Percentiles rank a stretch among this genome's conserved stretches.
Evolutionary conservation across 148 eudicot genomes (phyloP).

Genomic region (Cornus florida): DNA sequence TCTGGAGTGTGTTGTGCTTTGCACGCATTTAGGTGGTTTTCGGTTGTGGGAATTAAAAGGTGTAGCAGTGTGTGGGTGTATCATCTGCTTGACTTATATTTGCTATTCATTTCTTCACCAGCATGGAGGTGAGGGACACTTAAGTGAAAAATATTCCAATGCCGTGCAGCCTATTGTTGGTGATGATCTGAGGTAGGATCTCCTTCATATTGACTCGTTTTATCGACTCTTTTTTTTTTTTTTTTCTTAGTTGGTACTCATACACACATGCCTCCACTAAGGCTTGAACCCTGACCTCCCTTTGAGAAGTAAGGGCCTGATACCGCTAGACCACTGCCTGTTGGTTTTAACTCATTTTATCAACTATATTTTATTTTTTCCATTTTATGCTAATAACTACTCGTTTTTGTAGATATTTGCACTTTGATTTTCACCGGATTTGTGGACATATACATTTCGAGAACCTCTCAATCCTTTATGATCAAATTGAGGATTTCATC

Average conservation of each 20-base stretch:
- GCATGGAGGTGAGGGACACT: constrained; percentile 94
- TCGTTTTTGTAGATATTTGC: constrained; percentile 58
- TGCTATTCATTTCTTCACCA: constrained; percentile 28
- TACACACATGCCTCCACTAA: too few relatives aligned
- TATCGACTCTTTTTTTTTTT: background rate
- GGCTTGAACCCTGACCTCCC: too few relatives aligned
- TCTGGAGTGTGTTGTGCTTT: background rate
- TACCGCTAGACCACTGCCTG: too few relatives aligned
- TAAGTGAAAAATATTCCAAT: constrained; percentile 65
- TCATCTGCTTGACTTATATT: constrained; percentile 1
- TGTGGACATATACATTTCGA: constrained; percentile 94
- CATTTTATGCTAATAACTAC: constrained; percentile 13
- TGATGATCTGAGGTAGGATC: constrained; percentile 70
- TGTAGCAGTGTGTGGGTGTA: background rate
- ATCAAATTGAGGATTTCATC: constrained; percentile 81
- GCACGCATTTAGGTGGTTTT: background rate
- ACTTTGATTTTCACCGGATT: constrained; percentile 87
- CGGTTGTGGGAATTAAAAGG: background rate
- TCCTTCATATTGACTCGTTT: background rate
- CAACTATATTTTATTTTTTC: background rate
- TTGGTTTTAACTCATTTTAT: background rate
- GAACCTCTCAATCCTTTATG: constrained; percentile 81
- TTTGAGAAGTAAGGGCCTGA: too few relatives aligned
- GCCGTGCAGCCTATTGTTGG: constrained; percentile 65
- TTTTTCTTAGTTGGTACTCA: background rate